These are phyloP conservation scores for Boletus eberwhitei DNA, from an alignment of 768 basidiomycete species.

Conservation along the genomic window DNA sequence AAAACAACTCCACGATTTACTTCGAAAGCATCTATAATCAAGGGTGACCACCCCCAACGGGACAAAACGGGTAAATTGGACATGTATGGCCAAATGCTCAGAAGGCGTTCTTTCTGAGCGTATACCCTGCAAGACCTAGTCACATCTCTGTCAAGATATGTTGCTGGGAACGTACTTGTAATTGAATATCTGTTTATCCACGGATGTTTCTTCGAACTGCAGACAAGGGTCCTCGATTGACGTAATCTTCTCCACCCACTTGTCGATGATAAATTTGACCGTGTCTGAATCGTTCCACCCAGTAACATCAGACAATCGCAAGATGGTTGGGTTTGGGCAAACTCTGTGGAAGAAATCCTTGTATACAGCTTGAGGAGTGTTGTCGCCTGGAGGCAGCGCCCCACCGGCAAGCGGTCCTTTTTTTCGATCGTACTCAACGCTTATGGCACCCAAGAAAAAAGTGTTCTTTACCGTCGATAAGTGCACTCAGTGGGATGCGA, in stretches of 20 bases:
- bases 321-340: slow-evolving; percentile 35
- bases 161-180: slow-evolving; percentile 7
- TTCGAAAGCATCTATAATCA: slow-evolving; percentile 30
- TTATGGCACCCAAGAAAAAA: background rate
- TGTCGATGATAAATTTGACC: slow-evolving; percentile 30
- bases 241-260: slow-evolving; percentile 34
- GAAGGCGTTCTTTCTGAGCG: slow-evolving; percentile 26
- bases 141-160: background rate
- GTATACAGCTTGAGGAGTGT: slow-evolving; percentile 33
- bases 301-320: slow-evolving; percentile 28
- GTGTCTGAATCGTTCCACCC: slow-evolving; percentile 22
- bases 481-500: slow-evolving; percentile 35
- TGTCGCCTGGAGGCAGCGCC: slow-evolving; percentile 28
- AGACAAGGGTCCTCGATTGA: slow-evolving; percentile 37
- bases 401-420: slow-evolving; percentile 40
- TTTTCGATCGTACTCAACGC: background rate
- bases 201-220: slow-evolving; percentile 28
- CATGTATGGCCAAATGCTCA: slow-evolving; percentile 34
- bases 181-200: slow-evolving; percentile 19
- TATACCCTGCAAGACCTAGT: slow-evolving; percentile 25
- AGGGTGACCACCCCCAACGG: slow-evolving; percentile 35
- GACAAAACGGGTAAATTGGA: slow-evolving; percentile 33
- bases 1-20: slow-evolving; percentile 17
- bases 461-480: slow-evolving; percentile 30
- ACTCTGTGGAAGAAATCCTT: slow-evolving; percentile 36